Base-by-base conservation (phyloP, 1,284 basidiomycete genomes). In the Papiliotrema fonsecae region DNA sequence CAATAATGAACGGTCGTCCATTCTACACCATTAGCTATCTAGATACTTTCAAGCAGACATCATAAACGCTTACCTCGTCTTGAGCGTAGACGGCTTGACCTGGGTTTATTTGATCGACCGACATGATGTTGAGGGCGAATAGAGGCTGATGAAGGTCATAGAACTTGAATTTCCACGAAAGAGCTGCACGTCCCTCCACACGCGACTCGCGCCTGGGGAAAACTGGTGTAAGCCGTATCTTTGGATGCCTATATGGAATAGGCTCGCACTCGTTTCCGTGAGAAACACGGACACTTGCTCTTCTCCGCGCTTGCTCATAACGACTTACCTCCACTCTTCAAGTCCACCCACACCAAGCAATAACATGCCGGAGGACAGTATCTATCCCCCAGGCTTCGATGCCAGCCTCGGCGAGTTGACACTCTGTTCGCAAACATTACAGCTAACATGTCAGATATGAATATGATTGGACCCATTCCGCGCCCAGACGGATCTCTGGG, bases 1-100 rank as follows among this genome's bases (percentile, higher is more conserved):
- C 81, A 73, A 98, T 94, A 73, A 98, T 97, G 75, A 97, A 97
- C 24, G 94, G 94, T 42, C 92, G 80, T 41, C 93, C 92, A 75
- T 93, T 96, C 89, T 94, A 59, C 9, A 9, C n/a, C n/a, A n/a
- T n/a, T n/a, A 26, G 24, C 31, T 24, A 45, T 53, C 40, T 57
- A 47, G 41, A 5, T 4, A 19, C 5, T 11, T 25, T 13, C 22
- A 11, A 1, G n/a, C 13, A 31, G 22, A 16, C 7, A 36, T 6
- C 36, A 18, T 25, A 22, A 21, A 9, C 31, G 59, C 73, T 42
- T 62, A 90, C 90, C 81, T 94, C 90, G 74, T 94, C 90, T 19
- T 87, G 90, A 44, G 90, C 82, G 69, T 93, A 94, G 45, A 92
- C 83, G 45, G 89, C 88, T 51, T 81, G 70, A 36, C 73, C 73